Evolutionary conservation across 2,329 filamentous ascomycete species (phyloP).

Genomic region (Tricladium varicosporioides): DNA sequence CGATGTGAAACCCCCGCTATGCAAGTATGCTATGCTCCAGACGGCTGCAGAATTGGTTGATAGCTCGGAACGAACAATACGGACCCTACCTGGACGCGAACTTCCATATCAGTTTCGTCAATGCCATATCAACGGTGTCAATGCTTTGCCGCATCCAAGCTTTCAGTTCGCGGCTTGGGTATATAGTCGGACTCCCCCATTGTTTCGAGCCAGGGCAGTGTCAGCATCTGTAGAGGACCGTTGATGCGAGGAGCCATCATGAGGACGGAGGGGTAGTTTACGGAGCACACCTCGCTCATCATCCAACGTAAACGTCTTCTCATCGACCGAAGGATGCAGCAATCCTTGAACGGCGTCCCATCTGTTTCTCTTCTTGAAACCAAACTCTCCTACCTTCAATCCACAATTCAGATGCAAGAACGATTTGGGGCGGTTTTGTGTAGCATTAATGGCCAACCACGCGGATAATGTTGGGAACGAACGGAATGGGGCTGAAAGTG

Average conservation of each 20-base stretch:
- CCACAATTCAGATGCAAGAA: neutral
- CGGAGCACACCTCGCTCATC: neutral
- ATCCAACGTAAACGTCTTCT: neutral
- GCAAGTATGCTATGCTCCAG: neutral
- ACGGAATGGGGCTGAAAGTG: neutral
- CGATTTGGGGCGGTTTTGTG: neutral
- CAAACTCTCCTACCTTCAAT: neutral
- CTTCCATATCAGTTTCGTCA: neutral
- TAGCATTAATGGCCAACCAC: neutral
- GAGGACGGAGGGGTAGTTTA: neutral
- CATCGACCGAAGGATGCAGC: neutral
- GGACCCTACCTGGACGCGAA: too few relatives aligned
- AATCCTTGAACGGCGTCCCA: neutral
- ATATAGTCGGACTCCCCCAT: neutral
- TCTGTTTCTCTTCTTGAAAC: neutral
- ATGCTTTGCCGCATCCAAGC: neutral
- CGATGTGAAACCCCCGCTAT: conserved; percentile 3
- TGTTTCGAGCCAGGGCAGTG: neutral
- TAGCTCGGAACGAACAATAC: neutral
- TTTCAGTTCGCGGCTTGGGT: neutral
- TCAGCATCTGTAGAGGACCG: neutral
- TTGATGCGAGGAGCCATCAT: neutral
- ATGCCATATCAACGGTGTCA: neutral
- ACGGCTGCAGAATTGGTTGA: neutral
- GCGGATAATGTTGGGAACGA: neutral